phyloP scores from a whole-genome alignment of 495 filamentous ascomycete species.

The Haplographium delicatum region DNA sequence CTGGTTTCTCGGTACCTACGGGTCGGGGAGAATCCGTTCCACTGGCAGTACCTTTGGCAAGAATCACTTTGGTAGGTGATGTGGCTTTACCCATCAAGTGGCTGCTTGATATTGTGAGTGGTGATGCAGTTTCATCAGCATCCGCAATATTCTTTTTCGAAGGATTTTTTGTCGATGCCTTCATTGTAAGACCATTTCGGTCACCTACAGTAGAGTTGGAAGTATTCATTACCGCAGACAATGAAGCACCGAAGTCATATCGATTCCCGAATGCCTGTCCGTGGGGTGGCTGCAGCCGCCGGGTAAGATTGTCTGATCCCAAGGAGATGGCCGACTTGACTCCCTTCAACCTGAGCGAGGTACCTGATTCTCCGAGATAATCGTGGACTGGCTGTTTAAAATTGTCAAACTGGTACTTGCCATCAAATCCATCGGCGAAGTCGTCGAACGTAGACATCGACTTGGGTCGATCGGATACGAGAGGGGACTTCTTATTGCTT shows the following conservation, averaged over 20 bases:
- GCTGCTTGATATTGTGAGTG: constrained; percentile 12
- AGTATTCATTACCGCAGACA: constrained; percentile 74
- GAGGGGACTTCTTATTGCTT: constrained; percentile 55
- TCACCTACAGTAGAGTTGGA: constrained; percentile 49
- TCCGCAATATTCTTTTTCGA: constrained; percentile 26
- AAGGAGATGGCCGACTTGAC: constrained; percentile 41
- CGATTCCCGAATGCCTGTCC: constrained; percentile 82
- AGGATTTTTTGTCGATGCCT: constrained; percentile 30
- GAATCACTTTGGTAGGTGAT: constrained; percentile 12
- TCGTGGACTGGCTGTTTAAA: constrained; percentile 53
- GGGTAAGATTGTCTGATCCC: constrained; percentile 42
- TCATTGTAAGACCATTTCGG: constrained; percentile 44
- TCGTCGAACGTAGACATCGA: constrained; percentile 68
- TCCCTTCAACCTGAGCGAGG: constrained; percentile 41
- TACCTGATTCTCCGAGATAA: constrained; percentile 45
- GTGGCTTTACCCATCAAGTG: neutral
- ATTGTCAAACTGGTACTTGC: constrained; percentile 45
- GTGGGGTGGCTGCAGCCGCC: constrained; percentile 47
- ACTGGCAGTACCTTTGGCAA: constrained; percentile 18
- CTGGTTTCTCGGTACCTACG: constrained; percentile 53
- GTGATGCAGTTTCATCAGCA: constrained; percentile 21
- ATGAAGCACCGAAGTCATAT: constrained; percentile 89
- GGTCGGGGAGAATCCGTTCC: constrained; percentile 34
- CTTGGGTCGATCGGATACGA: constrained; percentile 44
- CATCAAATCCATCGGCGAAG: constrained; percentile 53